Evolutionary conservation across 805 yeast species (phyloP).

Genomic region (Starmerella stigmatis): DNA sequence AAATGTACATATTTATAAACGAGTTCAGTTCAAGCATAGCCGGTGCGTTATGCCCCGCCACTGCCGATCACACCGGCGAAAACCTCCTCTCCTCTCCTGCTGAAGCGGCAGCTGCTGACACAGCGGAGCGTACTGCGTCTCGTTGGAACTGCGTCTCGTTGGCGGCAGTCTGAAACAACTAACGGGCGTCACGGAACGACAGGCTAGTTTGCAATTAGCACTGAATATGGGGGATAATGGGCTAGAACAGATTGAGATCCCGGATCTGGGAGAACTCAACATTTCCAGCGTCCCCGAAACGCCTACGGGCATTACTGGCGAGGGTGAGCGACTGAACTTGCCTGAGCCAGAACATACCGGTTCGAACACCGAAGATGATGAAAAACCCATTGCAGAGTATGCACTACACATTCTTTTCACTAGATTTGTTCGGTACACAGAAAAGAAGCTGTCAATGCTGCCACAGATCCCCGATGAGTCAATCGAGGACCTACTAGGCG

Average conservation of each 20-base stretch:
- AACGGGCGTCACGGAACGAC: too few species aligned
- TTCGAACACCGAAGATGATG: slow-evolving; percentile 14
- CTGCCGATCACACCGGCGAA: too few species aligned
- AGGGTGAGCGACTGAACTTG: neutral
- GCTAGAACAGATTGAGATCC: slow-evolving; percentile 25
- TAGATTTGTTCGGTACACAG: slow-evolving; percentile 90
- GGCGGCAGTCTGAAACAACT: too few species aligned
- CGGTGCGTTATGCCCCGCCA: too few species aligned
- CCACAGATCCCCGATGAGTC: slow-evolving; percentile 50
- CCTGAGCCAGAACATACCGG: neutral
- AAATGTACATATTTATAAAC: too few species aligned
- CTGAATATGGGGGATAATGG: slow-evolving; percentile 1
- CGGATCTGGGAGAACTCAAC: slow-evolving; percentile 16
- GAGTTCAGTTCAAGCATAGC: too few species aligned
- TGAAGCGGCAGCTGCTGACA: neutral
- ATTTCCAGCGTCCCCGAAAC: neutral
- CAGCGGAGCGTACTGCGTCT: too few species aligned
- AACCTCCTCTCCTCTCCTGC: neutral
- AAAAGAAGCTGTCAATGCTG: slow-evolving; percentile 68
- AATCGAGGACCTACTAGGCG: slow-evolving; percentile 68
- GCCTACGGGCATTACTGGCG: neutral
- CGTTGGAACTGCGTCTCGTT: too few species aligned
- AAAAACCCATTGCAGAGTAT: slow-evolving; percentile 45
- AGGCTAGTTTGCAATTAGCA: too few species aligned
- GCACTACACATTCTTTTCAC: slow-evolving; percentile 90